These are phyloP conservation scores for Hymenoscyphus repandus DNA, from an alignment of 2,329 filamentous ascomycete genomes.

Conservation along the genomic window DNA sequence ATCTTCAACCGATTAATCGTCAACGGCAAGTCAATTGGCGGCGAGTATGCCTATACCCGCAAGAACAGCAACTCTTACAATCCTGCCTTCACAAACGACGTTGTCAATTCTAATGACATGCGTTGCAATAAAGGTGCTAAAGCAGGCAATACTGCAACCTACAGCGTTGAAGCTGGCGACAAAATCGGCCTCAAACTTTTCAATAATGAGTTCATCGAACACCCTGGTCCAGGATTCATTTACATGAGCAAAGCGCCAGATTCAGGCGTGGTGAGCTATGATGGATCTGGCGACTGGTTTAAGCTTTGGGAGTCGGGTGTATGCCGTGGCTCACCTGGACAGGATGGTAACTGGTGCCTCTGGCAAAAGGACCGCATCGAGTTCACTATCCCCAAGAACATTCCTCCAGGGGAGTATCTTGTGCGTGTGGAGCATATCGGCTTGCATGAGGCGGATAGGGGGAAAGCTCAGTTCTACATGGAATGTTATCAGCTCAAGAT, in stretches of 20 bases:
- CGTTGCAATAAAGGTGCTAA: constrained; percentile 8
- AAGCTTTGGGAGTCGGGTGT: neutral
- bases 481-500: neutral
- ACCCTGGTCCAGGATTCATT: neutral
- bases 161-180: constrained; percentile 1
- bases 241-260: constrained; percentile 4
- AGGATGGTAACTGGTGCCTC: no score
- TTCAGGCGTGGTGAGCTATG: neutral
- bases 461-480: neutral
- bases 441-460: constrained; percentile 27
- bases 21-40: neutral
- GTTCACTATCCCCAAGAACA: constrained; percentile 35
- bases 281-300: constrained; percentile 4
- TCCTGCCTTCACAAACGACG: neutral
- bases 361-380: neutral
- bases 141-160: constrained; percentile 1
- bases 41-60: neutral
- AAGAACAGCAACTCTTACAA: neutral
- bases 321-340: no score
- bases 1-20: neutral
- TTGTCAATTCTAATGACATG: neutral
- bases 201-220: constrained; percentile 3
- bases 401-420: constrained; percentile 40
- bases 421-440: constrained; percentile 42
- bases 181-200: constrained; percentile 2